phyloP scores from a whole-genome alignment of 371 early-diverging fungal species.

The Quaeritorhiza haematococci region DNA sequence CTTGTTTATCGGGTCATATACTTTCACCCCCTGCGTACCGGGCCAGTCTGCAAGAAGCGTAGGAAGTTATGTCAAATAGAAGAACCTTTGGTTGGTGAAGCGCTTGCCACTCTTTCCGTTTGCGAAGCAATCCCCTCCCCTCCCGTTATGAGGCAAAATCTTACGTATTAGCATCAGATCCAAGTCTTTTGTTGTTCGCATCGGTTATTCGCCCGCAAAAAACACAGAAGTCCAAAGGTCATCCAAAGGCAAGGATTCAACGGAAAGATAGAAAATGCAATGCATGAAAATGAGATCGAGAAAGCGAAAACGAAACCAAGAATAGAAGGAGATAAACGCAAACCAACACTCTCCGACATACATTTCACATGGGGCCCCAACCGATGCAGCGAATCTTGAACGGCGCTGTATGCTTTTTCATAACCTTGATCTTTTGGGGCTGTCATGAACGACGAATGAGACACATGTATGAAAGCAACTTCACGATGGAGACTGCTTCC shows the following conservation, averaged over 20 bases:
- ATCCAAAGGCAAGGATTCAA: neutral
- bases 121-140: too few relatives aligned
- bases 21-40: conserved; percentile 51
- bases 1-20: conserved; percentile 27
- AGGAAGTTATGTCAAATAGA: too few relatives aligned
- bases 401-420: conserved; percentile 47
- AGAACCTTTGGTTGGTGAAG: too few relatives aligned
- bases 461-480: neutral
- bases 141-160: too few relatives aligned
- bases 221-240: neutral
- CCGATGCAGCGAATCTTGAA: conserved; percentile 49
- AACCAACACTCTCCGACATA: neutral
- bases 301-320: too few relatives aligned
- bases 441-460: conserved; percentile 9
- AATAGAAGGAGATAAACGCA: too few relatives aligned
- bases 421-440: conserved; percentile 81
- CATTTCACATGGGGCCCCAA: conserved; percentile 54
- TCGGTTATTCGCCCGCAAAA: neutral
- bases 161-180: conserved; percentile 86
- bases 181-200: conserved; percentile 37
- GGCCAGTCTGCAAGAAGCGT: too few relatives aligned
- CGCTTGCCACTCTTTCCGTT: too few relatives aligned
- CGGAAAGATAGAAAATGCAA: neutral
- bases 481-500: too few relatives aligned
- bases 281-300: too few relatives aligned